Conservation (phyloP, 192 early-diverging fungal species). For the Coemansia sp. region DNA sequence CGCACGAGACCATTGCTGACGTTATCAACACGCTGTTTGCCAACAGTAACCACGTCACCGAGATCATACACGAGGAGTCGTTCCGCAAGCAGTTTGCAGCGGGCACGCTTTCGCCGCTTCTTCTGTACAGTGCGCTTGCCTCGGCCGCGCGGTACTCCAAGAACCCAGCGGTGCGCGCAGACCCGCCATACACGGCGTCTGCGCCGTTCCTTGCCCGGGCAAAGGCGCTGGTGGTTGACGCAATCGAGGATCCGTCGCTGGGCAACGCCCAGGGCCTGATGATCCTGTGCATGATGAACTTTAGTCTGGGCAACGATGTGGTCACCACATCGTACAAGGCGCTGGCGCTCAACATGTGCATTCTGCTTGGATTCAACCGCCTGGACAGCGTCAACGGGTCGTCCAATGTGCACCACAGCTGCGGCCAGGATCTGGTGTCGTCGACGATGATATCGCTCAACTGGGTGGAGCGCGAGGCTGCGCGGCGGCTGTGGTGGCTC, state of each 20-base stretch:
- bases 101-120: conserved; percentile 47
- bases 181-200: conserved; percentile 49
- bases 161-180: conserved; percentile 40
- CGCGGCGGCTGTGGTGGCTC: conserved; percentile 53
- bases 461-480: conserved; percentile 54
- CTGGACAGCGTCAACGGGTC: conserved; percentile 50
- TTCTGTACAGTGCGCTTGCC: conserved; percentile 42
- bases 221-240: conserved; percentile 41
- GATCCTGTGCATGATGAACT: conserved; percentile 54
- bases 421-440: conserved; percentile 22
- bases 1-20: conserved; percentile 28
- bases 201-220: conserved; percentile 37
- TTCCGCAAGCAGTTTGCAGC: conserved; percentile 46
- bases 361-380: conserved; percentile 51
- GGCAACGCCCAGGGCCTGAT: conserved; percentile 53
- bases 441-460: conserved; percentile 36
- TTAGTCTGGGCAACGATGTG: conserved; percentile 46
- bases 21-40: conserved; percentile 46
- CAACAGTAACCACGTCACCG: conserved; percentile 13
- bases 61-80: conserved; percentile 40
- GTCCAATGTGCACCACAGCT: conserved; percentile 22
- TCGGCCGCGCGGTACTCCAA: conserved; percentile 51
- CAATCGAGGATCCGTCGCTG: conserved; percentile 49
- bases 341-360: conserved; percentile 53
- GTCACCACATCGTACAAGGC: conserved; percentile 48